Evolutionary conservation across 192 early-diverging fungal genomes (phyloP).

Genomic region (Gorgonomyces haynaldii): DNA sequence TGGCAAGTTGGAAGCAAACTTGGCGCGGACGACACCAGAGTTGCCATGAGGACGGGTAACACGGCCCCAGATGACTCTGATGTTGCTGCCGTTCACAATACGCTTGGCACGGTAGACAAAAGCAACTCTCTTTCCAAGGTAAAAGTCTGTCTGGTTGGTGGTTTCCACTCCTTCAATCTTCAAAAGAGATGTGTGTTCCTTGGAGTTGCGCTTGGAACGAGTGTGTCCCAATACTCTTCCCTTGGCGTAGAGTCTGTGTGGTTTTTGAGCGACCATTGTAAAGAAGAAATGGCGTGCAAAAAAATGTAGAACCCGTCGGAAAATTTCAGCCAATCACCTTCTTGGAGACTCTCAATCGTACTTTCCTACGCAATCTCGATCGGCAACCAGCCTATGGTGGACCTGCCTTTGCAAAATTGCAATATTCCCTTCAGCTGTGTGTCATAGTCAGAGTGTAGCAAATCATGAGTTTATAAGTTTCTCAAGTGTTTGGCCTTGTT

Average conservation of each 20-base stretch:
- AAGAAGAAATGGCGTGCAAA: no score
- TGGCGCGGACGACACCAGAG: conserved; percentile 91
- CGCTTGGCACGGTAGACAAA: conserved; percentile 93
- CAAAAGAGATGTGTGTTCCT: conserved; percentile 81
- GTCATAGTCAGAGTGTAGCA: no score
- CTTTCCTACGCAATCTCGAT: no score
- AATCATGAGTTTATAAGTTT: no score
- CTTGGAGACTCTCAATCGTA: no score
- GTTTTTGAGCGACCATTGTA: no score
- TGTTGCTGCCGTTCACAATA: conserved; percentile 76
- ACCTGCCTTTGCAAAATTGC: no score
- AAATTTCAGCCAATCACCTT: no score
- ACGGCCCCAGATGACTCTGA: conserved; percentile 97
- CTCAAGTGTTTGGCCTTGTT: no score
- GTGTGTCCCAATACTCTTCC: conserved; percentile 92
- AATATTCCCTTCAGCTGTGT: no score
- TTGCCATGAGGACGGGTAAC: conserved; percentile 92
- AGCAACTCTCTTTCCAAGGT: conserved; percentile 97
- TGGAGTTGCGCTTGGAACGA: conserved; percentile 84
- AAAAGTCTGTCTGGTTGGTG: conserved; percentile 85
- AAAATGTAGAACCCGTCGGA: no score
- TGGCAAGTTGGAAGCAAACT: conserved; percentile 95
- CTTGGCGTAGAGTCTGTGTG: conserved; percentile 88
- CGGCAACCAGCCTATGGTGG: no score
- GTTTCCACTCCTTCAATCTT: conserved; percentile 88